phyloP scores from a whole-genome alignment of 2,329 filamentous ascomycete genomes.

The Xenoacremonium recifei region DNA sequence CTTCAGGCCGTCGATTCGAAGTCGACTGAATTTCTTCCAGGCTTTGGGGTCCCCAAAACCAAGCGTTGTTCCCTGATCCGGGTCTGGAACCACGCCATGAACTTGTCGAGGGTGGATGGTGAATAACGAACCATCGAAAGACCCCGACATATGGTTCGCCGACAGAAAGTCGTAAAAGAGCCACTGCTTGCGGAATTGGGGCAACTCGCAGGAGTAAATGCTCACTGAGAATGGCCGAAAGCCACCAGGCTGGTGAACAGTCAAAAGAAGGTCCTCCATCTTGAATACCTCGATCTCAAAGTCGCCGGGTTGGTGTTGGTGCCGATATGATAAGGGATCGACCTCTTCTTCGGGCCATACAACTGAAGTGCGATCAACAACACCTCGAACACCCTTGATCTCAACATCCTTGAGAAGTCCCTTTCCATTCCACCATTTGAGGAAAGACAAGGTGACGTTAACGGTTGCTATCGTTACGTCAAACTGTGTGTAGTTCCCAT shows the following conservation, averaged over 20 bases:
- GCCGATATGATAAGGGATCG: conserved; percentile 84
- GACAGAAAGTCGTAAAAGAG: conserved; percentile 96
- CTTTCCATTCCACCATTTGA: conserved; percentile 99
- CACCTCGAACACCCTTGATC: conserved; percentile 87
- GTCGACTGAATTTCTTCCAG: conserved; percentile 94
- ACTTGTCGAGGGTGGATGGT: conserved; percentile 94
- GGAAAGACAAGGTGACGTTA: conserved; percentile 92
- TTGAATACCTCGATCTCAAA: conserved; percentile 98
- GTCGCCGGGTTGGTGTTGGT: conserved; percentile 85
- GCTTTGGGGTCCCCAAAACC: conserved; percentile 64
- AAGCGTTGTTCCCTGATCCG: conserved; percentile 50
- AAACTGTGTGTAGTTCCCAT: conserved; percentile 97
- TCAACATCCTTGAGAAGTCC: conserved; percentile 89
- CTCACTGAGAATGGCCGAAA: conserved; percentile 96
- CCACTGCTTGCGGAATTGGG: conserved; percentile 91
- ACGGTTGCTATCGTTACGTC: conserved; percentile 93
- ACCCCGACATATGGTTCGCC: conserved; percentile 93
- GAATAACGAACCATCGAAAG: conserved; percentile 92
- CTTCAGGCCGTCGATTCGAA: conserved; percentile 88
- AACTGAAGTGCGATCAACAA: conserved; percentile 86
- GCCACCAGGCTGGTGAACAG: conserved; percentile 82
- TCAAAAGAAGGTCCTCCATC: conserved; percentile 88
- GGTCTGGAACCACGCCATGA: conserved; percentile 70
- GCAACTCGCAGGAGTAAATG: conserved; percentile 93
- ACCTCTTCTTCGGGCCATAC: conserved; percentile 61